Evolutionary conservation across 1,284 basidiomycete genomes (phyloP), one percentile per base, ranked within the genome.

Genomic region (Bjerkandera adusta): DNA sequence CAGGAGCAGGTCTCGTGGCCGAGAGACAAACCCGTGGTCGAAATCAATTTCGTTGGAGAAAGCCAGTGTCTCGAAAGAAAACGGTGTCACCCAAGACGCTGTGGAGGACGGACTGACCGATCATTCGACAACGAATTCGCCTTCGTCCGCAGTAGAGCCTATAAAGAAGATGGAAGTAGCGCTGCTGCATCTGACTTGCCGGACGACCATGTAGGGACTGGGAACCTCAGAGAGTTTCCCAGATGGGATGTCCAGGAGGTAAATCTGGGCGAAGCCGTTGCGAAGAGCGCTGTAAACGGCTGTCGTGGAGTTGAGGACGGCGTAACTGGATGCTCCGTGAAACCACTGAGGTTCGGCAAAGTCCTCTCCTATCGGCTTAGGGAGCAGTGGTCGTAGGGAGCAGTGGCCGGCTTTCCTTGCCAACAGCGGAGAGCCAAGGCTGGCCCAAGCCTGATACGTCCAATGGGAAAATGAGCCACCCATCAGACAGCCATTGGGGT

Each of bases 381-480:
- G 48, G 5, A 86, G 66, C 2, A 81, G 58, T 0, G 71, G 64
- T 1, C 52, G 56, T n/a, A n/a, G n/a, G n/a, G 5, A 86, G 66
- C 2, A 81, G 58, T 0, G 71, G 64, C 1, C 52, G 56, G 5
- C 66, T 63, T 16, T 5, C 12, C 37, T 59, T 57, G 3, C 63
- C 63, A 20, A 68, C 47, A 10, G 56, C 54, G 57, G 75, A 80
- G 24, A 64, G 67, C 69, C 78, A 86, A 0, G 84, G 83, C 52
- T 89, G 87, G 37, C 75, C 69, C 57, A 71, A 89, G 0, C 81
- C 81, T 15, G 77, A 73, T 36, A 71, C 66, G 54, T 89, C 86
- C 33, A 68, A 76, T 15, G 78, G 75, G 64, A 81, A 90, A n/a
- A 85, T 54, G 21, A 90, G 65, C 0, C 62, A 74, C 12, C 73